Conservation (phyloP, 805 yeast genomes). For the Hanseniaspora meyeri region DNA sequence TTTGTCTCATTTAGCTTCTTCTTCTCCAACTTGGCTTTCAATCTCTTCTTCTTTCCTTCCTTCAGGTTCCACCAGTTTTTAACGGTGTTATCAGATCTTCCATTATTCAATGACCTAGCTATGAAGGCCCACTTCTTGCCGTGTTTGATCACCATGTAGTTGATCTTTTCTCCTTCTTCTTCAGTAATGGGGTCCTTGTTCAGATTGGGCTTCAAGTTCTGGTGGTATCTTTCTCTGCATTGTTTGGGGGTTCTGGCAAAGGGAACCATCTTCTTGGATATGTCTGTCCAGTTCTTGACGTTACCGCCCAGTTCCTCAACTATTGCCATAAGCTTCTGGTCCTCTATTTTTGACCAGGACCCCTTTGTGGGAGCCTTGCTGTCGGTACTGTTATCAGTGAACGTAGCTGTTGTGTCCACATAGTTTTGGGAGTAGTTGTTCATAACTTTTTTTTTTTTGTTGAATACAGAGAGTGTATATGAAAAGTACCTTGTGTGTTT, state of each 20-base stretch:
- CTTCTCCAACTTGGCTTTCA: neutral
- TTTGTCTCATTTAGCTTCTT: neutral
- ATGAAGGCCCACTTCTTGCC: constrained; percentile 94
- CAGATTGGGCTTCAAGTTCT: constrained; percentile 73
- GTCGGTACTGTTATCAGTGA: neutral
- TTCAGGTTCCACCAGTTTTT: constrained; percentile 94
- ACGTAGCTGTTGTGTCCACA: neutral
- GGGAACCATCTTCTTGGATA: constrained; percentile 44
- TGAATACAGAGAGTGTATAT: neutral
- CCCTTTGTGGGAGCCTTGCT: constrained; percentile 31
- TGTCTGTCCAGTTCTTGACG: constrained; percentile 81
- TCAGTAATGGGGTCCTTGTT: constrained; percentile 71
- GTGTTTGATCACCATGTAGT: constrained; percentile 59
- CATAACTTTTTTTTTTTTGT: constrained; percentile 18
- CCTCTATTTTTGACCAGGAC: constrained; percentile 86
- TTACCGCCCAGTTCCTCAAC: constrained; percentile 47
- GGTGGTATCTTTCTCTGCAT: constrained; percentile 84
- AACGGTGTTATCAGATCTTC: constrained; percentile 54
- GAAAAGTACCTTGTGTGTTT: too few species aligned
- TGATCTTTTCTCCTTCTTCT: constrained; percentile 74
- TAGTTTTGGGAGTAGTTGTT: neutral
- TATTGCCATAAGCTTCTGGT: constrained; percentile 54
- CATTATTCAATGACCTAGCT: constrained; percentile 64
- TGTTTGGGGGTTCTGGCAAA: constrained; percentile 80
- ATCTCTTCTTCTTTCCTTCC: constrained; percentile 64